phyloP scores from a whole-genome alignment of 1,139 yeast genomes.

The Wickerhamomyces sp. region DNA sequence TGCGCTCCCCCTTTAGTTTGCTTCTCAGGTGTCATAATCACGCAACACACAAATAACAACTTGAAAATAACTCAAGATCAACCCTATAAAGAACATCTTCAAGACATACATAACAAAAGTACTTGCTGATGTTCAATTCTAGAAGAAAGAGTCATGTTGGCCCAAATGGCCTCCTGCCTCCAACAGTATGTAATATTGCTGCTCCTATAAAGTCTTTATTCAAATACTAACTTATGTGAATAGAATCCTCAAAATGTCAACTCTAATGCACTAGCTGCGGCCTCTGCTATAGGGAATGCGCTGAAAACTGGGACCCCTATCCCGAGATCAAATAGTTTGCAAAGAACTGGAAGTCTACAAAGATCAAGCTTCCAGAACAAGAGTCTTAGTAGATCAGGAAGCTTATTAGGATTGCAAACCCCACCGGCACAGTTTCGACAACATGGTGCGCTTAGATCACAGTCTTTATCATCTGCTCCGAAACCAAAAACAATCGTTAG shows the following conservation, averaged over 20 bases:
- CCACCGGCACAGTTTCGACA: slow-evolving; percentile 15
- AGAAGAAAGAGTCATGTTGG: slow-evolving; percentile 13
- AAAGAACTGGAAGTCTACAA: slow-evolving; percentile 22
- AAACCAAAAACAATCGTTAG: slow-evolving; percentile 2
- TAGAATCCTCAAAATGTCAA: slow-evolving; percentile 24
- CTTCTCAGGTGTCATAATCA: too few species aligned
- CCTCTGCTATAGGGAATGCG: slow-evolving; percentile 35
- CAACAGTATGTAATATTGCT: slow-evolving; percentile 2
- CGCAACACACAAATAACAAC: too few species aligned
- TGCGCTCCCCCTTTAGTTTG: too few species aligned
- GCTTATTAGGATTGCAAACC: slow-evolving; percentile 19
- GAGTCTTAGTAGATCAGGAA: slow-evolving; percentile 13
- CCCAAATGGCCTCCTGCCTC: slow-evolving; percentile 5
- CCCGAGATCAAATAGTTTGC: slow-evolving; percentile 22
- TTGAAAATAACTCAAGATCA: too few species aligned
- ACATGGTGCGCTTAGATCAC: slow-evolving; percentile 10
- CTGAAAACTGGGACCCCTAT: slow-evolving; percentile 27
- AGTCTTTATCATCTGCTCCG: slow-evolving; percentile 10
- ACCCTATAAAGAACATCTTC: too few species aligned
- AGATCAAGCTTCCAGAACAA: slow-evolving; percentile 10
- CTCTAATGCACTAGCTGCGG: slow-evolving; percentile 42
- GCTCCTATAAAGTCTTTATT: not conserved
- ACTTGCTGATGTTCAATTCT: slow-evolving; percentile 1
- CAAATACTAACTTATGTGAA: slow-evolving; percentile 11
- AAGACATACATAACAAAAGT: not conserved